Evolutionary conservation across 495 filamentous ascomycete species (phyloP).

Genomic region (Neurospora discreta): DNA sequence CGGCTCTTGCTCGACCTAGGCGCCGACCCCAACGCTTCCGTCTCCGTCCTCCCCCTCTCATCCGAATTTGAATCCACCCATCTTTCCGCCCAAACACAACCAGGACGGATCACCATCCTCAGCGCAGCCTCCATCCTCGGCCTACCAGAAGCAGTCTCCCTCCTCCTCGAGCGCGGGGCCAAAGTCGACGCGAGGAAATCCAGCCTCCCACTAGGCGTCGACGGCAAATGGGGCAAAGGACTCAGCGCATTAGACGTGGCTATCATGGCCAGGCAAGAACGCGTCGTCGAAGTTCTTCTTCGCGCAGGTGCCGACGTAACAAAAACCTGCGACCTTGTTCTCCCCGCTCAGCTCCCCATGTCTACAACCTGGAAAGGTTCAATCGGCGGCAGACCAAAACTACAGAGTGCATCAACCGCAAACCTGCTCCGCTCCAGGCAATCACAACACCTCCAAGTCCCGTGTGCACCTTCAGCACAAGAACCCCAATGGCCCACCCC

Average conservation of each 20-base stretch:
- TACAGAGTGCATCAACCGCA: background rate
- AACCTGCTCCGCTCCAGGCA: background rate
- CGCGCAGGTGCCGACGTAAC: background rate
- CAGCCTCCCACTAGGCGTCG: background rate
- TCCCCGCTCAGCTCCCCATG: background rate
- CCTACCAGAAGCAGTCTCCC: slow-evolving; percentile 1
- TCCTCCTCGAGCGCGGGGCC: slow-evolving; percentile 9
- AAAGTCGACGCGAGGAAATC: slow-evolving; percentile 1
- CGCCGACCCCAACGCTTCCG: slow-evolving; percentile 8
- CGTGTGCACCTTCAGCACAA: too few relatives aligned
- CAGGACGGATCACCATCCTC: background rate
- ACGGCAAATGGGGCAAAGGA: background rate
- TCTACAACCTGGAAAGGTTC: background rate
- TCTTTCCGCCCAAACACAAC: background rate
- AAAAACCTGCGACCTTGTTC: background rate
- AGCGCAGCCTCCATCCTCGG: slow-evolving; percentile 3
- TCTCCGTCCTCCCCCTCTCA: background rate
- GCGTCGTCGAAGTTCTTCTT: slow-evolving; percentile 7
- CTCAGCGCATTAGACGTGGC: slow-evolving; percentile 14
- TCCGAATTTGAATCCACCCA: background rate
- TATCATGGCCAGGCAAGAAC: background rate
- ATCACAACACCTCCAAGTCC: background rate
- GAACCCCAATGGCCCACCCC: background rate
- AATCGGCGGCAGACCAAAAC: background rate
- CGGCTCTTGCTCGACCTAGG: slow-evolving; percentile 13